Conservation (phyloP, 2,329 filamentous ascomycete genomes). For the Stenocarpella maydis region DNA sequence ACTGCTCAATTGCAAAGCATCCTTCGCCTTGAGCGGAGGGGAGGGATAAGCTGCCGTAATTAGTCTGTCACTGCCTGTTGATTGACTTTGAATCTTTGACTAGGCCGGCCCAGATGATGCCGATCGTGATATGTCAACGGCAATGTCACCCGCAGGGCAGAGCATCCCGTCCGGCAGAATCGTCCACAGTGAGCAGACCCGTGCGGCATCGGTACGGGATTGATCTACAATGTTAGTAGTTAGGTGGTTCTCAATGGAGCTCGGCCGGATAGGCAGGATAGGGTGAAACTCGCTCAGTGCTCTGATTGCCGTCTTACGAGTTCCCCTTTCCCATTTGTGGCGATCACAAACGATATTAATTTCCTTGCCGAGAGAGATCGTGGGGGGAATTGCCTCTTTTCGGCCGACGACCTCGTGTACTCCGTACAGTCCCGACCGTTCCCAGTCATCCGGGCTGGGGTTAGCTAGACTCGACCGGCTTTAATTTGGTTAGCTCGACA, state of each 20-base stretch:
- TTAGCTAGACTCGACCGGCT: too few relatives aligned
- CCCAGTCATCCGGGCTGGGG: slow-evolving; percentile 9
- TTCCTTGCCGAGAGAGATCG: slow-evolving; percentile 21
- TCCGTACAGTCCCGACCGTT: not conserved
- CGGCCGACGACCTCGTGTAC: slow-evolving; percentile 21
- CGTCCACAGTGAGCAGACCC: not conserved
- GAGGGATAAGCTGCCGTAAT: slow-evolving; percentile 10
- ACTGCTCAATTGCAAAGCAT: not conserved
- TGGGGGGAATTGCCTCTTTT: slow-evolving; percentile 20
- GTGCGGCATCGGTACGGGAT: not conserved
- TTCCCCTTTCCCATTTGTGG: slow-evolving; percentile 28
- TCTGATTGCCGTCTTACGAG: slow-evolving; percentile 9
- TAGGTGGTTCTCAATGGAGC: slow-evolving; percentile 3
- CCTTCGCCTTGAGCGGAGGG: slow-evolving; percentile 1
- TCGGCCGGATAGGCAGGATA: slow-evolving; percentile 2
- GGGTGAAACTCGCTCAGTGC: slow-evolving; percentile 18
- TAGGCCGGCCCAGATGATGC: not conserved
- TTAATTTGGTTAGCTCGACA: too few relatives aligned
- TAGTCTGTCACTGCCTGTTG: not conserved
- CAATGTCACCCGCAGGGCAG: not conserved
- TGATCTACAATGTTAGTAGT: not conserved
- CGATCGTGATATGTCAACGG: slow-evolving; percentile 4
- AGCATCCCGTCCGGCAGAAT: not conserved
- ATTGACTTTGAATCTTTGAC: not conserved
- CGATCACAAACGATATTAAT: slow-evolving; percentile 28